Conservation (phyloP, 345 rosid species). For the Sapria himalayana region DNA sequence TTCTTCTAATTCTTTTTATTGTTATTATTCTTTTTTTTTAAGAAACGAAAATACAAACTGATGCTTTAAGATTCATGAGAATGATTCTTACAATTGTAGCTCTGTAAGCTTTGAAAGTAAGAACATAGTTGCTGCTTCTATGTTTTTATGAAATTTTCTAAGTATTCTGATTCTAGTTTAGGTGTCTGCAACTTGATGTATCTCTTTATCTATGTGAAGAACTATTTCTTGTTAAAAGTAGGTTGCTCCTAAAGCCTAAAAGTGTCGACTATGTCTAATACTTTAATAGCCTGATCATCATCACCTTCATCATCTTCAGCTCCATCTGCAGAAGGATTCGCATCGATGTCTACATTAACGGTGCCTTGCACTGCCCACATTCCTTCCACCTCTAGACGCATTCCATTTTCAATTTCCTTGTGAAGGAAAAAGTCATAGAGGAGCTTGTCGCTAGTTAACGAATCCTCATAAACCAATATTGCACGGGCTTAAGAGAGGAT, state of each 20-base stretch:
- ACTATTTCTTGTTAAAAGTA: conserved; percentile 10
- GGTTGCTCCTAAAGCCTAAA: conserved; percentile 16
- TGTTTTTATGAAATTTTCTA: conserved; percentile 9
- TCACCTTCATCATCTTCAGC: conserved; percentile 12
- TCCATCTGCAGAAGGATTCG: conserved; percentile 12
- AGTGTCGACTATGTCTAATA: conserved; percentile 10
- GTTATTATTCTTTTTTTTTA: no score
- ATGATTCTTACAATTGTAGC: conserved; percentile 6
- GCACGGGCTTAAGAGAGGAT: no score
- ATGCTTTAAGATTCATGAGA: not conserved
- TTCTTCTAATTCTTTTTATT: no score
- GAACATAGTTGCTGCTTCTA: conserved; percentile 10
- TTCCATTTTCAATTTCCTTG: conserved; percentile 8
- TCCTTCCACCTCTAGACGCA: conserved; percentile 9
- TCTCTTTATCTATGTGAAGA: conserved; percentile 10
- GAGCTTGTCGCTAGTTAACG: conserved; percentile 18
- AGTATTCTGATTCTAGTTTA: conserved; percentile 8
- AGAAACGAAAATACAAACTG: no score
- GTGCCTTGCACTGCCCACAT: conserved; percentile 12
- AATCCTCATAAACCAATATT: conserved; percentile 96
- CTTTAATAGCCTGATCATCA: conserved; percentile 12
- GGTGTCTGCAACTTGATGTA: conserved; percentile 11
- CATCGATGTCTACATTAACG: conserved; percentile 11
- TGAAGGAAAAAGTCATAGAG: conserved; percentile 8
- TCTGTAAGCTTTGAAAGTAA: conserved; percentile 10